Base-by-base conservation (phyloP, 306 rosid species). In the Elaeagnus macrophylla region DNA sequence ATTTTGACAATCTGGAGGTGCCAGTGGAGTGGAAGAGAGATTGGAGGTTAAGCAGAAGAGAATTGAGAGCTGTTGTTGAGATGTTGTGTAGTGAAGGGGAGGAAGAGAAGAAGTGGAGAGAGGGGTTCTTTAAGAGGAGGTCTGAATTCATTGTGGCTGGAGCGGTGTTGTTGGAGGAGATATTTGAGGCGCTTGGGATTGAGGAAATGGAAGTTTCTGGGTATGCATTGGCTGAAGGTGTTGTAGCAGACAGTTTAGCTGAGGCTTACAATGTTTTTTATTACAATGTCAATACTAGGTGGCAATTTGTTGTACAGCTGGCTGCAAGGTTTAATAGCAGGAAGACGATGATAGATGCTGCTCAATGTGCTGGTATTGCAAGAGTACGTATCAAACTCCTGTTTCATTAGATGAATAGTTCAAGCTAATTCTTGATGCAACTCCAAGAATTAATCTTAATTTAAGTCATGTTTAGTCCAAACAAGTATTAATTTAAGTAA, bases 141-240 rank as follows among this genome's bases (percentile, higher is more conserved):
- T 61, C 70, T 0, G 76, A 70, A 61, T 75, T 75, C 54, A 66
- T 70, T 7, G 60, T 65, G 35, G 73, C 73, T 1, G 73, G 80
- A 60, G 67, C 73, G 7, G 67, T 75, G 54, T 39, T 70, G 11
- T 51, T 75, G 66, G 63, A 75, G 45, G 70, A 70, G 69, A 75
- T 70, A 52, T 70, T 70, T 45, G 69, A 56, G 53, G 60, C 60
- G 19, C 59, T 75, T 60, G 69, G 66, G 7, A 56, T 75, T 56
- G 56, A 57, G 73, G 60, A 61, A 37, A 66, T 75, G 80, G 63
- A 66, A 56, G 70, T 70, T 46, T 69, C 73, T 51, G 67, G 73
- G 39, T 66, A 61, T 49, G 65, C 72, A 8, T 56, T 75, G 53
- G 66, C 72, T 10, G 76, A 70, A 61, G 76, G 80, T 39, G 56